phyloP scores from a whole-genome alignment of 208 protist species.

The Leishmania guyanensis region DNA sequence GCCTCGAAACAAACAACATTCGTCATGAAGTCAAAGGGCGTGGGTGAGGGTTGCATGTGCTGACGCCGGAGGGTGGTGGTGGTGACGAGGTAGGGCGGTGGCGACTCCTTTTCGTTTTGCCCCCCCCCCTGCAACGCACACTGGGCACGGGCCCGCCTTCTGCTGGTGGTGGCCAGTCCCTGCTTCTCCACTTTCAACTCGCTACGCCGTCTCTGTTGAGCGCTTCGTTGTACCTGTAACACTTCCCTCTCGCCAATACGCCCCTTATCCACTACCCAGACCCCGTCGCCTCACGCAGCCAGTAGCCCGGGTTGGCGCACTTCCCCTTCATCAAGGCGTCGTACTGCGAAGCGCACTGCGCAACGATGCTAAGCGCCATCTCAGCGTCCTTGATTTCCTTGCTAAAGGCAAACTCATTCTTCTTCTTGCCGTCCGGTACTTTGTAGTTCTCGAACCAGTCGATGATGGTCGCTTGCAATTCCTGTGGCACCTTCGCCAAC shows the following conservation, averaged over 20 bases:
- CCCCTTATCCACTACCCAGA: not conserved
- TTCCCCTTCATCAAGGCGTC: slow-evolving; percentile 41
- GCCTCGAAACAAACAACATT: not conserved
- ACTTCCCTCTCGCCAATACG: not conserved
- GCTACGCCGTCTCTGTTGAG: not conserved
- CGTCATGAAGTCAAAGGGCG: not conserved
- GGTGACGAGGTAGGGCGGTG: not conserved
- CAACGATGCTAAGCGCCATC: slow-evolving; percentile 64
- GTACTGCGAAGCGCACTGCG: slow-evolving; percentile 68
- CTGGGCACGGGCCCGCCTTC: not conserved
- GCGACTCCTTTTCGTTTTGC: too few species aligned
- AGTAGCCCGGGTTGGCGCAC: slow-evolving; percentile 55
- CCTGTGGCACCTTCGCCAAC: slow-evolving; percentile 58
- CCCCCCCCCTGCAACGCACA: too few species aligned
- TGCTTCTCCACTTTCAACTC: not conserved
- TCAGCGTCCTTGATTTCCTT: slow-evolving; percentile 61
- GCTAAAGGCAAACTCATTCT: slow-evolving; percentile 86
- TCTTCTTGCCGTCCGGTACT: slow-evolving; percentile 89
- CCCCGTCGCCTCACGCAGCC: slow-evolving; percentile 31
- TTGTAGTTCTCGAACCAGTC: slow-evolving; percentile 95
- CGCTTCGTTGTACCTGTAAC: not conserved
- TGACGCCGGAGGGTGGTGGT: not conserved
- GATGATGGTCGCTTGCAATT: slow-evolving; percentile 51
- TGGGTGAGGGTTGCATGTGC: not conserved
- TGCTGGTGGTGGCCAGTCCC: not conserved